These are phyloP conservation scores for Kodamaea jinghongensis DNA, from an alignment of 805 yeast species.

Conservation along the genomic window DNA sequence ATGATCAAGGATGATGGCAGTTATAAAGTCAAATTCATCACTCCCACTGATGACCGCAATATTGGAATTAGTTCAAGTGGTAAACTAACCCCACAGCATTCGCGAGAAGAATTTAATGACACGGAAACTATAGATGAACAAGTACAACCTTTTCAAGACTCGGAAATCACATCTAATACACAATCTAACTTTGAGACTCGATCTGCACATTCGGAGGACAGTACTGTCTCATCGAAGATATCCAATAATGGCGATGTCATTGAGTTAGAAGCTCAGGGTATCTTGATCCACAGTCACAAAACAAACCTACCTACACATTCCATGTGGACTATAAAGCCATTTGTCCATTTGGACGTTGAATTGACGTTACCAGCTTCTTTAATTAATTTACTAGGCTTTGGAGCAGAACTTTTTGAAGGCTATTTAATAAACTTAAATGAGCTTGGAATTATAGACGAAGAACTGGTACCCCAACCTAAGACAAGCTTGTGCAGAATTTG, in stretches of 20 bases:
- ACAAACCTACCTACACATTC: constrained; percentile 69
- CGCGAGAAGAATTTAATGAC: constrained; percentile 15
- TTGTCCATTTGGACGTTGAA: constrained; percentile 58
- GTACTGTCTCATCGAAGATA: constrained; percentile 25
- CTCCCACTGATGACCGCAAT: constrained; percentile 35
- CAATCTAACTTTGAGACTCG: constrained; percentile 4
- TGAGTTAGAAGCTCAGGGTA: constrained; percentile 92
- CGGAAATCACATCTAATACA: too few species aligned
- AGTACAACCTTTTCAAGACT: too few species aligned
- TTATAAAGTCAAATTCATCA: constrained; percentile 72
- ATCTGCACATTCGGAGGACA: constrained; percentile 8
- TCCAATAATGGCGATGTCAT: constrained; percentile 59
- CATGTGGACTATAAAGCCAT: constrained; percentile 91
- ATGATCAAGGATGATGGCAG: constrained; percentile 75
- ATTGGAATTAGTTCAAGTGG: constrained; percentile 13
- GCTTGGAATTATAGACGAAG: constrained; percentile 60
- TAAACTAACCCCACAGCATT: constrained; percentile 25
- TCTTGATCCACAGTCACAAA: constrained; percentile 63
- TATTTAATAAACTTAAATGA: constrained; percentile 67
- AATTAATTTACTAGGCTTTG: constrained; percentile 81
- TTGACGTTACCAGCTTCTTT: constrained; percentile 69
- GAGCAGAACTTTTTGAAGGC: constrained; percentile 77
- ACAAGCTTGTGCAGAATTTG: constrained; percentile 87
- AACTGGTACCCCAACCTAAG: constrained; percentile 72
- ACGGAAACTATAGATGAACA: too few species aligned